A percentile compares a stretch with the other conserved stretches of the same genome.
Evolutionary conservation across 148 eudicot genomes (phyloP).

Genomic region (Persicaria tinctoria): DNA sequence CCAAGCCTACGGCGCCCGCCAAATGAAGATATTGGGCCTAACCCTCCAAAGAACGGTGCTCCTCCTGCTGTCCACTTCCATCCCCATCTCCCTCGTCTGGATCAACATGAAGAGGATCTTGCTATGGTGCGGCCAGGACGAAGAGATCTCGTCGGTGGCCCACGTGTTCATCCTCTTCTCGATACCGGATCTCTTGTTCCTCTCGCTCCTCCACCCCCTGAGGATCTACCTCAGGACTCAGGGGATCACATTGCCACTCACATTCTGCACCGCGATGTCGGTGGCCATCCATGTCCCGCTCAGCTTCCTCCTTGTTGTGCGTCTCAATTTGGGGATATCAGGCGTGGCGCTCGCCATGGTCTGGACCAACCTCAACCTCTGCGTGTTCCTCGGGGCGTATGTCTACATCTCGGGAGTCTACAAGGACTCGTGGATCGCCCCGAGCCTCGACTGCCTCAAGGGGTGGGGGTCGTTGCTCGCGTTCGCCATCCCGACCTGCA

Average conservation of each 20-base stretch:
- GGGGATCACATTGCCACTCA: slow-evolving; percentile 25
- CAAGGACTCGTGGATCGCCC: slow-evolving; percentile 34
- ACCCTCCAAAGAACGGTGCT: slow-evolving; percentile 46
- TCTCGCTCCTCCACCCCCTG: slow-evolving; percentile 29
- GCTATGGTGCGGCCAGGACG: slow-evolving; percentile 26
- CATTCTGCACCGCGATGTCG: slow-evolving; percentile 25
- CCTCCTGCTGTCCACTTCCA: slow-evolving; percentile 20
- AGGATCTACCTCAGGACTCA: slow-evolving; percentile 32
- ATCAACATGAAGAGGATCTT: slow-evolving; percentile 27
- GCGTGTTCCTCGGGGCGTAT: slow-evolving; percentile 22
- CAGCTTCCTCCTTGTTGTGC: slow-evolving; percentile 24
- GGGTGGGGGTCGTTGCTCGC: slow-evolving; percentile 36
- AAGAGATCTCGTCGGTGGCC: slow-evolving; percentile 23
- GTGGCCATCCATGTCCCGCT: slow-evolving; percentile 25
- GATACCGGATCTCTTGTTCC: slow-evolving; percentile 33
- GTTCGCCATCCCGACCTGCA: slow-evolving; percentile 50
- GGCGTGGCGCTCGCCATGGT: slow-evolving; percentile 27
- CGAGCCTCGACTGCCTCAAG: slow-evolving; percentile 29
- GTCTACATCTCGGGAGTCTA: slow-evolving; percentile 21
- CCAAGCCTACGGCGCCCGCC: slow-evolving; percentile 64
- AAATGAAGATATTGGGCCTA: slow-evolving; percentile 42
- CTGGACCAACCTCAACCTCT: slow-evolving; percentile 30
- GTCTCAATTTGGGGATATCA: slow-evolving; percentile 20
- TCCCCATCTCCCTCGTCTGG: slow-evolving; percentile 37
- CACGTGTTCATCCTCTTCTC: slow-evolving; percentile 22